A percentile compares a stretch with the other conserved stretches of the same genome.
Conservation (phyloP, 306 rosid species). For the Glycine latifolia region DNA sequence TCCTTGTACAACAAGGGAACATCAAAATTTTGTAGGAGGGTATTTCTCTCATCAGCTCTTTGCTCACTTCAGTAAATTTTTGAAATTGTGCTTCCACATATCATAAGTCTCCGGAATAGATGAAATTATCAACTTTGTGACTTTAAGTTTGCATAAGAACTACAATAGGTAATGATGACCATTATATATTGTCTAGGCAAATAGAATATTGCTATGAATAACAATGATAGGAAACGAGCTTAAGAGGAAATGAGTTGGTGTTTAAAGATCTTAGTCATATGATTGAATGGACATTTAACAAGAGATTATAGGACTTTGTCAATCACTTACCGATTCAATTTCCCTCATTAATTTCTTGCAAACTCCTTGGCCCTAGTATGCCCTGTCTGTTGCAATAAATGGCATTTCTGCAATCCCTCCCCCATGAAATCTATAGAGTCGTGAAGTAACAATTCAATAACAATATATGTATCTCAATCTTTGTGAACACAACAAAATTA, state of each 20-base stretch:
- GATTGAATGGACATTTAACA: background rate
- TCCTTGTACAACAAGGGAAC: constrained; percentile 43
- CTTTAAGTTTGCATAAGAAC: constrained; percentile 39
- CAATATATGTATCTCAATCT: too few relatives aligned
- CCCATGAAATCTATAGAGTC: constrained; percentile 50
- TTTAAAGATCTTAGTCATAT: too few relatives aligned
- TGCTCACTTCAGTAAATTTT: background rate
- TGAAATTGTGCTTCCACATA: constrained; percentile 52
- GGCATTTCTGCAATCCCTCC: constrained; percentile 52
- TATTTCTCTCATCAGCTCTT: constrained; percentile 21
- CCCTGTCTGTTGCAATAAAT: constrained; percentile 46
- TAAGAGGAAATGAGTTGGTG: too few relatives aligned
- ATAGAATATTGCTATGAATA: too few relatives aligned
- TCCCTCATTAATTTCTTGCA: constrained; percentile 34
- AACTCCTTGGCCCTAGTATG: constrained; percentile 43
- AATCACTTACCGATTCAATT: constrained; percentile 55
- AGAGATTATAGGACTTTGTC: background rate
- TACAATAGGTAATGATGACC: constrained; percentile 24
- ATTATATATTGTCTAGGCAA: background rate
- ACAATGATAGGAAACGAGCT: too few relatives aligned
- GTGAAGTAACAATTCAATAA: constrained; percentile 30
- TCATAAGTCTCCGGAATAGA: background rate
- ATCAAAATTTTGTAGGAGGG: constrained; percentile 44
- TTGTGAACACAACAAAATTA: background rate
- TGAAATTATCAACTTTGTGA: constrained; percentile 52